These are phyloP conservation scores for Combretum micranthum DNA, from an alignment of 345 rosid genomes.

Conservation along the genomic window DNA sequence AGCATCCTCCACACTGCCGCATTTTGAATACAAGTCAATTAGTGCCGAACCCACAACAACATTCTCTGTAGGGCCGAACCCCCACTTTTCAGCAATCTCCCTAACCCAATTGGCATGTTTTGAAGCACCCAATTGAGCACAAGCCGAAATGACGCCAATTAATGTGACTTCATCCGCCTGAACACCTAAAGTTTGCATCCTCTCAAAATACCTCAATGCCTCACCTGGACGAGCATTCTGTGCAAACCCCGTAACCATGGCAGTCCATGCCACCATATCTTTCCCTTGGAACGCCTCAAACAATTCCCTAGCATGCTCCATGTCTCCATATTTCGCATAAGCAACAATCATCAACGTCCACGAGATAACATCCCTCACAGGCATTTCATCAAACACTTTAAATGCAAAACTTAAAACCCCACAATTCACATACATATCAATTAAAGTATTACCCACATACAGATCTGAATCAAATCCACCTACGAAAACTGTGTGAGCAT, in stretches of 20 bases:
- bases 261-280: constrained; percentile 70
- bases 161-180: constrained; percentile 46
- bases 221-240: constrained; percentile 75
- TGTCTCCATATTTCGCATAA: constrained; percentile 43
- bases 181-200: constrained; percentile 51
- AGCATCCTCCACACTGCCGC: constrained; percentile 66
- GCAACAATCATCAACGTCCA: constrained; percentile 64
- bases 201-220: constrained; percentile 48
- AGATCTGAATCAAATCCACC: constrained; percentile 63
- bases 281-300: constrained; percentile 45
- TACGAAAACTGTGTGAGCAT: constrained; percentile 57
- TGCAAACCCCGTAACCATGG: constrained; percentile 63
- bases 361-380: constrained; percentile 47
- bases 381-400: constrained; percentile 73
- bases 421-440: constrained; percentile 52
- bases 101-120: constrained; percentile 46
- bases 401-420: constrained; percentile 45
- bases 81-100: constrained; percentile 30
- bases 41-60: constrained; percentile 72
- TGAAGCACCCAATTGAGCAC: constrained; percentile 65
- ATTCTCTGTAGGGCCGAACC: constrained; percentile 21
- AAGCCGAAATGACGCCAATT: constrained; percentile 65
- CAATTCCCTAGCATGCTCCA: constrained; percentile 58
- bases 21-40: constrained; percentile 81
- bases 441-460: constrained; percentile 54